Conservation (phyloP, 768 basidiomycete genomes). For the Termitomyces heimii region DNA sequence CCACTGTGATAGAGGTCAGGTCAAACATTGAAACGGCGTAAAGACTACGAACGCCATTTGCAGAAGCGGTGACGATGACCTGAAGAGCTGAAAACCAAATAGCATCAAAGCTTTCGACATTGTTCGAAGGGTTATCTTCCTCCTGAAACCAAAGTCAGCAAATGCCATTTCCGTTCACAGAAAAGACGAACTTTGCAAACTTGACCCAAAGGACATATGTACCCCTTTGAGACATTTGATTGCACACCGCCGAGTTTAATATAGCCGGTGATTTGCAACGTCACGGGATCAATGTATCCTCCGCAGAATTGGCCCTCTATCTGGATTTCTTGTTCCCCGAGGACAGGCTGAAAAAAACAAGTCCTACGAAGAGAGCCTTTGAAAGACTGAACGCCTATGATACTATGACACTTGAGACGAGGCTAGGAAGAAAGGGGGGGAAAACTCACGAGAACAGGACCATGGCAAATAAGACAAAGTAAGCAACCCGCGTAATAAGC, state of each 20-base stretch:
- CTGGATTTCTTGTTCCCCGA: slow-evolving; percentile 44
- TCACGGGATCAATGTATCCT: slow-evolving; percentile 63
- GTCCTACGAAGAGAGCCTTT: slow-evolving; percentile 72
- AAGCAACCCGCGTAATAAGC: slow-evolving; percentile 82
- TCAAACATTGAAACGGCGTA: not conserved
- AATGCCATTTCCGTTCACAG: not conserved
- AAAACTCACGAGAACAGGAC: slow-evolving; percentile 71
- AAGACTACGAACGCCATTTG: slow-evolving; percentile 54
- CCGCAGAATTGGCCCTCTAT: slow-evolving; percentile 66
- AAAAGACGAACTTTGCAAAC: slow-evolving; percentile 55
- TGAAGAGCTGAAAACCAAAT: slow-evolving; percentile 79
- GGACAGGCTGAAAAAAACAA: slow-evolving; percentile 49
- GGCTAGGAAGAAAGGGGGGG: not conserved
- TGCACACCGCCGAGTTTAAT: slow-evolving; percentile 22
- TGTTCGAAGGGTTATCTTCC: slow-evolving; percentile 54
- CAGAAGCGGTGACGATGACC: slow-evolving; percentile 77
- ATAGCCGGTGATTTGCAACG: slow-evolving; percentile 38
- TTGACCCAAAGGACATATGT: slow-evolving; percentile 84
- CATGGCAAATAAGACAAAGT: slow-evolving; percentile 90
- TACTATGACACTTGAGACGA: slow-evolving; percentile 32
- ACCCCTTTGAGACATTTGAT: slow-evolving; percentile 57
- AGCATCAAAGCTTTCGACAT: slow-evolving; percentile 83
- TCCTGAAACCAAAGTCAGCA: slow-evolving; percentile 34
- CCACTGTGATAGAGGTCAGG: slow-evolving; percentile 43
- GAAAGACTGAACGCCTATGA: slow-evolving; percentile 94